Evolutionary conservation across 2,329 filamentous ascomycete species (phyloP), one percentile per base, ranked within the genome.

Genomic region (Penicillium frequentans): DNA sequence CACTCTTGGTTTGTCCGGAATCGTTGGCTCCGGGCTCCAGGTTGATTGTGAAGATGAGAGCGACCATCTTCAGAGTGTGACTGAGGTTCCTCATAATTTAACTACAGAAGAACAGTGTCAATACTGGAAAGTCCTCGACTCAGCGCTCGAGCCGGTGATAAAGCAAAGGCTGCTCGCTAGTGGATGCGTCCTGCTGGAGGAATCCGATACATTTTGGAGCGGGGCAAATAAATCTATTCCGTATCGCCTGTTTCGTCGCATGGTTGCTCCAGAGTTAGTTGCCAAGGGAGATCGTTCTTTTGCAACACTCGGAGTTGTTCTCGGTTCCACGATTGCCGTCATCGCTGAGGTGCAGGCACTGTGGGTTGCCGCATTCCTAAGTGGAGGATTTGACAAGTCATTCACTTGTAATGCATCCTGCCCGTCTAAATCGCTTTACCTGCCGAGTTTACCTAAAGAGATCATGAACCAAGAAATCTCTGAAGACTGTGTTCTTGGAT

Each of bases 321-420:
- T 63, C 21, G 61, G 61, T 14, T 64, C 61, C 2, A 64, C 61
- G 0, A 62, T 65, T 45, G 61, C 66, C 0, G 52, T 67, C 14
- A 59, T 68, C 3, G 64, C 64, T 3, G 66, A 68, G 49, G 61
- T 67, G 2, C 66, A 68, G 35, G 66, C 64, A 16, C 54, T 68
- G 8, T 68, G 67, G 67, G 62, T 59, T 6, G 55, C 59, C 1
- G 64, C 61, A 5, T 69, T 68, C 24, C 49, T 69, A 19, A 68
- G 59, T 1, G 62, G 63, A 2, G 59, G 55, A 2, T 51, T 68
- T 5, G 64, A 67, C n/a, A 37, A 29, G 7, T 14, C n/a, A 4
- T 33, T 16, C 1, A n/a, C 49, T 11, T 3, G 10, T 5, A 7
- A 37, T 19, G 3, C 16, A 5, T 14, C 46, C 9, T 13, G 5